phyloP scores from a whole-genome alignment of 352 stramenopile genomes.

The Aphanomyces invadans region DNA sequence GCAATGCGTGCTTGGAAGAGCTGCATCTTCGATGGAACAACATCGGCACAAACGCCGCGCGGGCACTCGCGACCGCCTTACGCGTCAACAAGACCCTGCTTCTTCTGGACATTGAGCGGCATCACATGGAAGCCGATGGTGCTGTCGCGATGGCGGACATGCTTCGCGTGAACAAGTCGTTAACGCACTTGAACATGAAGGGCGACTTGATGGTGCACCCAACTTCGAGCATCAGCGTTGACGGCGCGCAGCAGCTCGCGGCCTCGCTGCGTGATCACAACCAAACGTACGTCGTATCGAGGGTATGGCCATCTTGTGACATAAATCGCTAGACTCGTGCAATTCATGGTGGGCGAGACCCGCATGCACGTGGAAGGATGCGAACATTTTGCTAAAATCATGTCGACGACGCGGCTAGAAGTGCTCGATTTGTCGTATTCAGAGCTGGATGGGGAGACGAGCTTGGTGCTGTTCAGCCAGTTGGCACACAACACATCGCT shows the following conservation, averaged over 20 bases:
- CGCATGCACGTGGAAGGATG: constrained; percentile 50
- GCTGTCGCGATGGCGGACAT: constrained; percentile 54
- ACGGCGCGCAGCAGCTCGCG: constrained; percentile 41
- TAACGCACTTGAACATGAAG: constrained; percentile 56
- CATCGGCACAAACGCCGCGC: constrained; percentile 43
- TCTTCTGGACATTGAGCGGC: constrained; percentile 65
- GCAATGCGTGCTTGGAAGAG: constrained; percentile 51
- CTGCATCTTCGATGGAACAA: constrained; percentile 70
- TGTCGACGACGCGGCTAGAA: constrained; percentile 38
- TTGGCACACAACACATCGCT: constrained; percentile 51
- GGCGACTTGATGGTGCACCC: constrained; percentile 44
- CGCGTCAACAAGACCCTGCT: constrained; percentile 47
- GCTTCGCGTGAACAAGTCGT: constrained; percentile 43
- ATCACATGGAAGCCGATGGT: constrained; percentile 51
- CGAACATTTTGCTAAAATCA: constrained; percentile 45
- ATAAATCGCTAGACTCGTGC: constrained; percentile 27
- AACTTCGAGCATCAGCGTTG: constrained; percentile 48
- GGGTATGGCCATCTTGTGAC: background rate
- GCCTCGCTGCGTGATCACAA: constrained; percentile 40
- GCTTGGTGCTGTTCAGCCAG: constrained; percentile 57
- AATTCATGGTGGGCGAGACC: constrained; percentile 54
- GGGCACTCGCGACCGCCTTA: constrained; percentile 47
- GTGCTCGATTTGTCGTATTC: constrained; percentile 59
- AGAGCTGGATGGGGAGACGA: constrained; percentile 46
- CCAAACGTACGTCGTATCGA: constrained; percentile 24